phyloP scores from a whole-genome alignment of 164 flowering plant species.

The Berberis thunbergii region DNA sequence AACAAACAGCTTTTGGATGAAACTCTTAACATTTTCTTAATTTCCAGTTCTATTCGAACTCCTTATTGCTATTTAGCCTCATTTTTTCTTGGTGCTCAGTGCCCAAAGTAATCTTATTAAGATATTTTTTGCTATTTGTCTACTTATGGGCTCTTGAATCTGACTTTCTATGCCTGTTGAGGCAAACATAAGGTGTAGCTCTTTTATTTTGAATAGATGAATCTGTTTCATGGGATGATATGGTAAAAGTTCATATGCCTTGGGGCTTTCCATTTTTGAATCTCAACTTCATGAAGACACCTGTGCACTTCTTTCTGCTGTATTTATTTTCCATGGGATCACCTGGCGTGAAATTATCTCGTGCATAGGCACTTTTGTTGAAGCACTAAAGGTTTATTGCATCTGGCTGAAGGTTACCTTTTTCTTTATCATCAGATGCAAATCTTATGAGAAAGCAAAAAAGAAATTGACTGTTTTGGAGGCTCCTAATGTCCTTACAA shows the following conservation, averaged over 20 bases:
- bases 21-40: too few species aligned
- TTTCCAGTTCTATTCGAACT: too few species aligned
- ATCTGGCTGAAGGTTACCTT: not conserved
- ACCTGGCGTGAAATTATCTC: too few species aligned
- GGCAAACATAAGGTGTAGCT: not conserved
- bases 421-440: conserved; percentile 50
- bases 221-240: not conserved
- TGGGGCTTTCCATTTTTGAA: not conserved
- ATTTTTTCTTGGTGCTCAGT: not conserved
- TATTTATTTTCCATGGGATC: not conserved
- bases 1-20: not conserved
- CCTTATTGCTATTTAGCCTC: too few species aligned
- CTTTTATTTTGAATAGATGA: not conserved
- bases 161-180: not conserved
- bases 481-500: conserved; percentile 93
- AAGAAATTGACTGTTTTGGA: conserved; percentile 77
- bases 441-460: conserved; percentile 84
- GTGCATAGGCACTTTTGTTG: too few species aligned
- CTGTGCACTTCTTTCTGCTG: not conserved
- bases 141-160: not conserved
- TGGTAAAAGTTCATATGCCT: not conserved
- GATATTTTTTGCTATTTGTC: too few species aligned
- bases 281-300: not conserved
- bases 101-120: too few species aligned
- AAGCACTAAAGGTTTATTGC: too few species aligned